These are phyloP conservation scores for Hypomontagnella monticulosa DNA, from an alignment of 495 filamentous ascomycete genomes.

Conservation along the genomic window DNA sequence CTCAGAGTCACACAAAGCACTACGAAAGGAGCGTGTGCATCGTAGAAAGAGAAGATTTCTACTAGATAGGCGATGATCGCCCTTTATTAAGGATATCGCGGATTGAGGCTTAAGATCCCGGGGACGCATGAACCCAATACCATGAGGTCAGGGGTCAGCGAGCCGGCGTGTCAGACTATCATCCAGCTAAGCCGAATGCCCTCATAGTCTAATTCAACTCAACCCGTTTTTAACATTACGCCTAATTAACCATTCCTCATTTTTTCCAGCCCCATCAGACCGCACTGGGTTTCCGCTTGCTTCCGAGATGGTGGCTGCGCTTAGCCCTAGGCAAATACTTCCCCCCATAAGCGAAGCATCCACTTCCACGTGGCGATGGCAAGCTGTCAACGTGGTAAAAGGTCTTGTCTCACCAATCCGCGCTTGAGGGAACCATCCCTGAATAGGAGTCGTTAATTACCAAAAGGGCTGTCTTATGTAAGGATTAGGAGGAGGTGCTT, in stretches of 20 bases:
- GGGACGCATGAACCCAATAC: neutral
- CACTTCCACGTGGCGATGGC: conserved; percentile 3
- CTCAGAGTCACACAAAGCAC: conserved; percentile 1
- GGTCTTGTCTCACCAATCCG: too few relatives aligned
- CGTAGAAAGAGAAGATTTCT: neutral
- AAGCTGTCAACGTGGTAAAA: too few relatives aligned
- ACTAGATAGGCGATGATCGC: neutral
- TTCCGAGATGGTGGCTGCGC: neutral
- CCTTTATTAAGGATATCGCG: conserved; percentile 10
- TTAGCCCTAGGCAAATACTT: neutral
- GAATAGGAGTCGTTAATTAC: too few relatives aligned
- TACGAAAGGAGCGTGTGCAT: conserved; percentile 11
- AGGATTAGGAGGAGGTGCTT: too few relatives aligned
- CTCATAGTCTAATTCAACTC: neutral
- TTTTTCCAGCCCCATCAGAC: neutral
- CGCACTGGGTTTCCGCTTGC: neutral
- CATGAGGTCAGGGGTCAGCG: conserved; percentile 9
- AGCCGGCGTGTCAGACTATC: conserved; percentile 27
- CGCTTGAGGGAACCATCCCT: too few relatives aligned
- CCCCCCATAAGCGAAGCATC: neutral
- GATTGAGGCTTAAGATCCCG: conserved; percentile 7
- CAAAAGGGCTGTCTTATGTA: too few relatives aligned
- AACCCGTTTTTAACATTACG: neutral
- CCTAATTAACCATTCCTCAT: neutral
- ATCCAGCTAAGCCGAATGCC: conserved; percentile 8